Base-by-base conservation (phyloP, 192 early-diverging fungal species). In the Kickxella alabastrina region DNA sequence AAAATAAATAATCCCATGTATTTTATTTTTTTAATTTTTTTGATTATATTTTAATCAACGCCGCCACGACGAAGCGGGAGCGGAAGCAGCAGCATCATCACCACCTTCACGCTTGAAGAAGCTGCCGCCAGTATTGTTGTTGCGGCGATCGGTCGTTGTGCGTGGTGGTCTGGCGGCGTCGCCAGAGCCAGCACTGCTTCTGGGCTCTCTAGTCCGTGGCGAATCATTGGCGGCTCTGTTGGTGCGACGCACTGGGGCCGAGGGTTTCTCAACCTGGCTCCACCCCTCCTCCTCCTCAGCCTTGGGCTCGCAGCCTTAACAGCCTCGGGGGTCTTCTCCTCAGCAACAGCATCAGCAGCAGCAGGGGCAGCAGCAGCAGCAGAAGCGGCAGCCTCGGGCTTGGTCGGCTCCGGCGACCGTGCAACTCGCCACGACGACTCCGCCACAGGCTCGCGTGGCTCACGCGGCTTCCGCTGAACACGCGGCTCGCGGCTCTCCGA, bases 251-350 rank as follows among this genome's bases (percentile, higher is more conserved):
- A 15, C 29, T 23, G 48, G 52, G 28, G 22, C 41, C 10, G 42
- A 14, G 14, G 57, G 52, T 29, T 51, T 54, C 10, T 52, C 58
- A n/a, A 69, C 59, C 29, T 52, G 66, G 66, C 59, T 69, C 66
- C 66, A 69, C 15, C 58, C 70, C 1, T 66, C 57, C 8, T 38
- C 62, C 34, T 49, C 49, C 17, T 41, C 19, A 2, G 40, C 40
- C 14, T 3, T 8, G 10, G 31, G 31, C 31, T 6, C 1, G 6
- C 43, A 12, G 27, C 32, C 10, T 44, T 43, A 22, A 15, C 43
- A 27, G 23, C 47, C 17, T 5, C 5, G 25, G 39, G 17, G 40
- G 22, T 41, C 6, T 8, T 10, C 52, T 6, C 4, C 13, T 41
- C 28, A 12, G 31, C 47, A 13, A 48, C 48, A 6, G 35, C 52